Evolutionary conservation across 768 basidiomycete genomes (phyloP).

Genomic region (Hemileccinum rubropunctum): DNA sequence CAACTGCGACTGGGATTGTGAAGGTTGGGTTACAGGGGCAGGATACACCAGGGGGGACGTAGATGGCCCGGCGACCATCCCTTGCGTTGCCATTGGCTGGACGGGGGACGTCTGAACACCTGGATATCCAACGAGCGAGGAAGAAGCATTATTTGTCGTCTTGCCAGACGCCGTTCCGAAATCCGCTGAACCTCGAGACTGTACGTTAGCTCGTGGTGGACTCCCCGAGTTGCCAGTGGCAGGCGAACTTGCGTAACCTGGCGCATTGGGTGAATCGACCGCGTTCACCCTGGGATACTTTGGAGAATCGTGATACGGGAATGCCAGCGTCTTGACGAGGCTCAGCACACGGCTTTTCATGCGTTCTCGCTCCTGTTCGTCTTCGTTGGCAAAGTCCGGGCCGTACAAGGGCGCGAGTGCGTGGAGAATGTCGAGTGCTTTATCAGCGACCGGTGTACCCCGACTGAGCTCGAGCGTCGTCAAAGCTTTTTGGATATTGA

Average conservation of each 20-base stretch:
- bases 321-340: conserved; percentile 71
- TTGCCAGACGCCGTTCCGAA: conserved; percentile 21
- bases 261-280: conserved; percentile 47
- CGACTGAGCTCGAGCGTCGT: conserved; percentile 62
- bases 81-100: conserved; percentile 21
- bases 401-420: conserved; percentile 74
- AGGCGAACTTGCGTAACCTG: conserved; percentile 50
- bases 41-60: conserved; percentile 26
- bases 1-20: conserved; percentile 24
- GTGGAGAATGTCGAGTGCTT: conserved; percentile 66
- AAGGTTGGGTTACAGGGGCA: conserved; percentile 16
- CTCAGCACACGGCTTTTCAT: conserved; percentile 59
- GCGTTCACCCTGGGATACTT: conserved; percentile 45
- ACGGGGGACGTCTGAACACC: conserved; percentile 20
- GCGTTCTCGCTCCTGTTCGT: conserved; percentile 52
- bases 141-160: conserved; percentile 18
- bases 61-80: conserved; percentile 17
- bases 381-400: conserved; percentile 53
- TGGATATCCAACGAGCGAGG: conserved; percentile 27
- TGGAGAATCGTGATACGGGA: conserved; percentile 75
- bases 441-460: conserved; percentile 68
- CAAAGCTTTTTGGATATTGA: conserved; percentile 69
- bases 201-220: conserved; percentile 36
- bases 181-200: conserved; percentile 26
- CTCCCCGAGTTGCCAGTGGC: conserved; percentile 58